Percentiles rank a stretch among this genome's conserved stretches.
phyloP scores from a whole-genome alignment of 2,329 filamentous ascomycete species.

The Aspergillus transmontanensis region DNA sequence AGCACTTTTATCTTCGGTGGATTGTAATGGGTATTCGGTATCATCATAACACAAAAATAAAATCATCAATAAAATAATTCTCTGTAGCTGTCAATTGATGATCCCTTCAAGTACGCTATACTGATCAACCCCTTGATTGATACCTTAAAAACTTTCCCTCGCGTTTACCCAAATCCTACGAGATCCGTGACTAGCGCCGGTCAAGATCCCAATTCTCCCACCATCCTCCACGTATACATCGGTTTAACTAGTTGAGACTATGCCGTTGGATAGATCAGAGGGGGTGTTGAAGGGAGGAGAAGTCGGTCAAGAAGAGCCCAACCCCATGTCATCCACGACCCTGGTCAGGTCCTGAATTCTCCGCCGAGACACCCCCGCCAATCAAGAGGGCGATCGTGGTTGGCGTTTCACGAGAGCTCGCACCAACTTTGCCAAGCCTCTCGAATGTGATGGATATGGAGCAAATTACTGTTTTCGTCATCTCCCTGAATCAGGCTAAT shows the following conservation, averaged over 20 bases:
- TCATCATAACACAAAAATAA: neutral
- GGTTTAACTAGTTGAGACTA: neutral
- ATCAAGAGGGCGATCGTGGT: neutral
- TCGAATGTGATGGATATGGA: slow-evolving; percentile 13
- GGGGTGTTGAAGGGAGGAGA: slow-evolving; percentile 3
- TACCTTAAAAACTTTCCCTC: neutral
- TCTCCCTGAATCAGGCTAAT: neutral
- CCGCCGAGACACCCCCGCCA: slow-evolving; percentile 1
- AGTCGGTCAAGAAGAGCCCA: slow-evolving; percentile 15
- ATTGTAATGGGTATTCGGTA: neutral
- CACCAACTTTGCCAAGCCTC: slow-evolving; percentile 7
- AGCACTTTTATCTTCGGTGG: neutral
- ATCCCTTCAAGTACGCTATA: neutral
- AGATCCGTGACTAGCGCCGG: neutral
- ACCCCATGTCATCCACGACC: slow-evolving; percentile 5
- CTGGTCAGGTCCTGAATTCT: slow-evolving; percentile 6
- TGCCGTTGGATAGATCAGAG: slow-evolving; percentile 14
- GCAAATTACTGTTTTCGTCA: slow-evolving; percentile 8
- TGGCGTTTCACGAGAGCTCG: slow-evolving; percentile 1
- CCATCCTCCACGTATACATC: slow-evolving; percentile 5
- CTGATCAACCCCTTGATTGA: neutral
- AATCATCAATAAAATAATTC: neutral
- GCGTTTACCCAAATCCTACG: neutral
- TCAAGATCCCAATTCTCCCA: slow-evolving; percentile 2
- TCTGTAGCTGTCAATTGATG: neutral